These are phyloP conservation scores for Xylaria sp. DNA, from an alignment of 2,329 filamentous ascomycete genomes.

Conservation along the genomic window DNA sequence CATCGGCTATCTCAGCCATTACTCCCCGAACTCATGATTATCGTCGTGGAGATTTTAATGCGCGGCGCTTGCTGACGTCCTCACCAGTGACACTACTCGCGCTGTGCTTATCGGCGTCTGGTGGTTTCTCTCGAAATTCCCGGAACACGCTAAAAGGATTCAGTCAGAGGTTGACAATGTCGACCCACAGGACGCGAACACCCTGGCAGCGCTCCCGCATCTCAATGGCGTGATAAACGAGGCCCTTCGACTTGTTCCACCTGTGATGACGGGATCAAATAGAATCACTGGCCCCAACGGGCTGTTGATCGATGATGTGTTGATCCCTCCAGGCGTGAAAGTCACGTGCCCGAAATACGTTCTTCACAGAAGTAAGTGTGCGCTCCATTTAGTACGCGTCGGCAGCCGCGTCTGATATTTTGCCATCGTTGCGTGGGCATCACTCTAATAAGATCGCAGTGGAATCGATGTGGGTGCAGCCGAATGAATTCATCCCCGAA, in stretches of 20 bases:
- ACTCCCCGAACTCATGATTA: background rate
- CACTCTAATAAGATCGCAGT: conserved; percentile 29
- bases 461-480: conserved; percentile 36
- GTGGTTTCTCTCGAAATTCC: conserved; percentile 38
- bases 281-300: conserved; percentile 38
- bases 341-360: conserved; percentile 39
- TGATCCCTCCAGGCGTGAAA: conserved; percentile 38
- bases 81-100: conserved; percentile 39
- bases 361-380: conserved; percentile 39
- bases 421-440: background rate
- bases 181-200: conserved; percentile 27
- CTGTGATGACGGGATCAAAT: conserved; percentile 34
- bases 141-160: conserved; percentile 35
- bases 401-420: background rate
- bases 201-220: conserved; percentile 35
- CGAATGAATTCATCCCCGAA: conserved; percentile 41
- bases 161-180: conserved; percentile 29
- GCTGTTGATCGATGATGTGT: conserved; percentile 28
- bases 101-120: conserved; percentile 35
- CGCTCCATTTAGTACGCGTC: background rate
- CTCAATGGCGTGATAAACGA: conserved; percentile 40
- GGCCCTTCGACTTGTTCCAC: conserved; percentile 36
- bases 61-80: background rate
- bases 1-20: background rate
- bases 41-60: background rate